Base-by-base conservation (phyloP, 139 green algal genomes). In the Mychonastes homosphaera region DNA sequence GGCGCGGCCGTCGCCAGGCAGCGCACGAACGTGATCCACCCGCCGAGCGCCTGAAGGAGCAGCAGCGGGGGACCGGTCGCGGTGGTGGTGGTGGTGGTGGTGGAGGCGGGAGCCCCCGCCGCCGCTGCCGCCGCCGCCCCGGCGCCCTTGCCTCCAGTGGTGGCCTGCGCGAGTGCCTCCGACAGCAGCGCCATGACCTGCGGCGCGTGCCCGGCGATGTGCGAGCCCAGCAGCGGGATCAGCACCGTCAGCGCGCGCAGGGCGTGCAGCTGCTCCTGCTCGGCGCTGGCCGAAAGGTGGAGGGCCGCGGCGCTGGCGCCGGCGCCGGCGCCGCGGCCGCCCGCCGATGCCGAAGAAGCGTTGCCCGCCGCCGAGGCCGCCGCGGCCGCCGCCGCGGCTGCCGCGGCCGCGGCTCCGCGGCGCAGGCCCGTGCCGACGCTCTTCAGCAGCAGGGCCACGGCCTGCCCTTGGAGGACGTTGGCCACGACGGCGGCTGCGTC, bases 181-280 rank as follows among this genome's bases (percentile, higher is more conserved):
- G 65, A 70, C 23, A 81, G 74, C 34, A 81, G 62, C 21, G 69
- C 73, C 73, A 80, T 74, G 36, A 80, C 60, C 60, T 73, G 74
- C 16, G 58, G 58, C 36, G 64, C 63, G 47, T 79, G 72, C 21
- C 57, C 64, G 26, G 35, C 43, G 12, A 78, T 39, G 52, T 64
- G 49, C 6, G 36, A 13, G 19, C 45, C 65, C 41, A 73, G 50
- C 41, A 73, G 53, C 16, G 55, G 33, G 23, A 73, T 48, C 58
- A 73, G 52, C 29, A 73, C 65, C 52, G 47, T 23, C 28, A 73
- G 52, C 9, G 58, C 40, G 6, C 65, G 39, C 52, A 73, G 41
- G 26, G 26, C 38, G 52, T 73, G 65, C 58, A 67, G 39, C 65
- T 67, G 58, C 39, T 73, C 58, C 33, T 58, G 53, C 26, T 41